phyloP scores from a whole-genome alignment of 2,329 filamentous ascomycete genomes.

The Lachnellula suecica region DNA sequence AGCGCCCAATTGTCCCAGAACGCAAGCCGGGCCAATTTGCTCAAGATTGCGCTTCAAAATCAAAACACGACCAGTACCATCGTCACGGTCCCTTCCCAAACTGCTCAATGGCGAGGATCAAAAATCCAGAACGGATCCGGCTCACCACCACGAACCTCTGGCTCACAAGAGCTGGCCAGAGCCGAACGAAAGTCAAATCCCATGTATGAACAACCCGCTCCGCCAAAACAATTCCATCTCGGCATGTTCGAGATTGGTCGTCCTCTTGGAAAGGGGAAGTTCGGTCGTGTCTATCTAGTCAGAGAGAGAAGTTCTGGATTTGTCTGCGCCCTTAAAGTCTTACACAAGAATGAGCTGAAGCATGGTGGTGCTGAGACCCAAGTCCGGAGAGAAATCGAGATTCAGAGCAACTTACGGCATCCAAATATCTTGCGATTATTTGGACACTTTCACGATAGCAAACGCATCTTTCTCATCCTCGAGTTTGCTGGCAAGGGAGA shows the following conservation, averaged over 20 bases:
- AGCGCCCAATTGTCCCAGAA: slow-evolving; percentile 44
- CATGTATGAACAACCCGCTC: slow-evolving; percentile 55
- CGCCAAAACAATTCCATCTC: slow-evolving; percentile 66
- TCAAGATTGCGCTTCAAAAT: slow-evolving; percentile 82
- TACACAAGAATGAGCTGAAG: slow-evolving; percentile 70
- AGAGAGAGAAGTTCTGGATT: slow-evolving; percentile 67
- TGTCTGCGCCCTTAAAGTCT: slow-evolving; percentile 71
- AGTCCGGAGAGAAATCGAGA: slow-evolving; percentile 71
- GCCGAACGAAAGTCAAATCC: slow-evolving; percentile 51
- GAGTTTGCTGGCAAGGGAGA: slow-evolving; percentile 73
- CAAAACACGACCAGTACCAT: slow-evolving; percentile 69
- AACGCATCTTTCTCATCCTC: slow-evolving; percentile 70
- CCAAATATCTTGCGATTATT: slow-evolving; percentile 70
- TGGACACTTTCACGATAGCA: slow-evolving; percentile 73
- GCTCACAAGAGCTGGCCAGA: slow-evolving; percentile 49
- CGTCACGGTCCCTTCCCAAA: slow-evolving; percentile 67
- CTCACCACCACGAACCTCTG: slow-evolving; percentile 53
- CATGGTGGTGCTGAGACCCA: slow-evolving; percentile 70
- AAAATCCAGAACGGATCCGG: slow-evolving; percentile 41
- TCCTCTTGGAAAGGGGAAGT: slow-evolving; percentile 72
- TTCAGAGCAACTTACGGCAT: slow-evolving; percentile 70
- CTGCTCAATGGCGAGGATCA: slow-evolving; percentile 51
- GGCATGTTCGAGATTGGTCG: slow-evolving; percentile 78
- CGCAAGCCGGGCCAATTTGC: slow-evolving; percentile 72
- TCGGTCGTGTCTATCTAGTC: slow-evolving; percentile 71